These are phyloP conservation scores for Geranomyces michiganensis DNA, from an alignment of 192 early-diverging fungal species.

Conservation along the genomic window DNA sequence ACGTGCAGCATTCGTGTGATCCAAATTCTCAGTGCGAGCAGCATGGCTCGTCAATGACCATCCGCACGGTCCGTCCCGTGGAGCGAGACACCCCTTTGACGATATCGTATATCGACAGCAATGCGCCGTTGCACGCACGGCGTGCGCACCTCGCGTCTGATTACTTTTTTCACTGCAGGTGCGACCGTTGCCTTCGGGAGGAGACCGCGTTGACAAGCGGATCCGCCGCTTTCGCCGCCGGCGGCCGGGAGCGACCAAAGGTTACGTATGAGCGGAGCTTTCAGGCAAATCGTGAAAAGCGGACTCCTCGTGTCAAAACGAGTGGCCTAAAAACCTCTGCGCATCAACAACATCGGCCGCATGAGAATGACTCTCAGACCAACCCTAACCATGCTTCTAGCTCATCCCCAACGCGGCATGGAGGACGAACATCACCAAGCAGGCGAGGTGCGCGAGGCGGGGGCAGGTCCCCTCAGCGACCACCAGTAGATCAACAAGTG, in stretches of 20 bases:
- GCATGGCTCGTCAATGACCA: constrained; percentile 20
- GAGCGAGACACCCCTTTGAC: constrained; percentile 51
- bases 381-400: background rate
- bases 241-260: constrained; percentile 8
- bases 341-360: background rate
- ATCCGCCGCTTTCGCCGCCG: background rate
- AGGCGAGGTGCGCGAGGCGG: too few relatives aligned
- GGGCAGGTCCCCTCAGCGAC: too few relatives aligned
- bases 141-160: constrained; percentile 54
- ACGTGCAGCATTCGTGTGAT: constrained; percentile 59
- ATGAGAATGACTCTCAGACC: background rate
- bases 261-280: constrained; percentile 34
- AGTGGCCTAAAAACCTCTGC: background rate
- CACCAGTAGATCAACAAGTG: too few relatives aligned
- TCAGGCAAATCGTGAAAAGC: background rate
- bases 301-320: background rate
- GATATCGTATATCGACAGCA: constrained; percentile 70
- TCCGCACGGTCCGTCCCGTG: constrained; percentile 28
- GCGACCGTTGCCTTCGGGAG: constrained; percentile 54
- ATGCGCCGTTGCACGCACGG: constrained; percentile 60
- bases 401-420: background rate
- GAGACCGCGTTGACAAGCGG: background rate
- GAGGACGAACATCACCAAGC: too few relatives aligned
- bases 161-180: constrained; percentile 68
- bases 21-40: constrained; percentile 55